Base-by-base conservation (phyloP, 2,329 filamentous ascomycete species). In the Pseudonectria buxi region DNA sequence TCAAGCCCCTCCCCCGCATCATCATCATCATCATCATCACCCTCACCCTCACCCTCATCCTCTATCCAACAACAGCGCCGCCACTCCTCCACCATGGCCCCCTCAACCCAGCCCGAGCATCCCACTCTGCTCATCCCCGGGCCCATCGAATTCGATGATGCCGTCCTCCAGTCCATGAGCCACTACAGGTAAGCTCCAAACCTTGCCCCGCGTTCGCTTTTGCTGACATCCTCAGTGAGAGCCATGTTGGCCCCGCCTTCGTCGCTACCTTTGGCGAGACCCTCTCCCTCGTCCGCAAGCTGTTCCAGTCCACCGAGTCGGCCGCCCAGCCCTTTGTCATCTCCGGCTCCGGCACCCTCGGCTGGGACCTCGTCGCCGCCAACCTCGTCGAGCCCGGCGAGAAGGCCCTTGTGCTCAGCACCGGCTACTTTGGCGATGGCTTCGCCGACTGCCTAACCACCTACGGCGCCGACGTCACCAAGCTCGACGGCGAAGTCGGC, bases 61-160 rank as follows among this genome's bases (percentile, higher is more conserved):
- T 32, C 28, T 32, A 33, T 35, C 40, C 43, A 43, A 33, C 36
- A 36, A 35, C 46, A 45, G 15, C 45, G 37, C 35, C 53, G 40
- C 36, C 48, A 43, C 38, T 52, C 49, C 28, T 47, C 50, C 39
- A 37, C 49, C 26, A 36, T 38, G 26, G 43, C 55, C 57, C 68
- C 56, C 35, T 80, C 76, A 49, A 70, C 68, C 40, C 78, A 81
- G 52, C 69, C 75, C 36, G 62, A 69, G 33, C 78, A 82, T 57
- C 65, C 77, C 28, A 82, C 90, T 37, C 72, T 98, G 65, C 79
- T 98, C 67, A 96, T 98, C 57, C 92, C 92, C 32, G 92, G 92
- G 46, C 92, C 92, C 56, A 94, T 96, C 63, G 90, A 96, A 69
- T 95, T 95, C 59, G 90, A 95, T 62, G 90, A 96, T 90, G 88